A percentile compares a stretch with the other conserved stretches of the same genome.
Conservation (phyloP, 352 stramenopile genomes). For the Globisporangium spiculum region DNA sequence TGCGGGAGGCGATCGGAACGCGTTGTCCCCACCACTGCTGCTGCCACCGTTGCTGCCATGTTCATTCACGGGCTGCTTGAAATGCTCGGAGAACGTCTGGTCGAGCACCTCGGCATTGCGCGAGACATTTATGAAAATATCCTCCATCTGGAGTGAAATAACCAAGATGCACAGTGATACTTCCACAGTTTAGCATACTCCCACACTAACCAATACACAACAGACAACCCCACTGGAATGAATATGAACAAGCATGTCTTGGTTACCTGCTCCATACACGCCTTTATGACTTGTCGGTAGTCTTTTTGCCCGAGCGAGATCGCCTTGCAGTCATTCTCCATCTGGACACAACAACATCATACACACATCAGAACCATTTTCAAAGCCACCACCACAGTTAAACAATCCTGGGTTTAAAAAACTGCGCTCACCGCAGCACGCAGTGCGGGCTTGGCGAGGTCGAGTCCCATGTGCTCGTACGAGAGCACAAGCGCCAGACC, state of each 20-base stretch:
- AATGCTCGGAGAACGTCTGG: conserved; percentile 91
- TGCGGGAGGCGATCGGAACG: neutral
- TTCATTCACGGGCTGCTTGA: conserved; percentile 45
- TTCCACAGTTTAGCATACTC: neutral
- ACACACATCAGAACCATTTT: neutral
- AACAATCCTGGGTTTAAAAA: neutral
- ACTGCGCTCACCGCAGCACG: conserved; percentile 60
- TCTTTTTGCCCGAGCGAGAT: conserved; percentile 82
- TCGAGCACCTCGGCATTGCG: conserved; percentile 86
- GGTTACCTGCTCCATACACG: conserved; percentile 87
- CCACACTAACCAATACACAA: neutral
- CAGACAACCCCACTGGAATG: neutral
- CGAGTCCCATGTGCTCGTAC: conserved; percentile 94
- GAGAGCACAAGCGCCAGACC: conserved; percentile 88
- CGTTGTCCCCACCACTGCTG: conserved; percentile 7
- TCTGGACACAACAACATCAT: conserved; percentile 33
- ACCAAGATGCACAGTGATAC: neutral
- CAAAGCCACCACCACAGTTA: neutral
- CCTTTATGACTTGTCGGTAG: conserved; percentile 64
- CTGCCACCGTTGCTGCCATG: conserved; percentile 26
- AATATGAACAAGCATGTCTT: conserved; percentile 8
- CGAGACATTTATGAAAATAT: conserved; percentile 67
- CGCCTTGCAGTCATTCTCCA: conserved; percentile 92
- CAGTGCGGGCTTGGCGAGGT: conserved; percentile 95
- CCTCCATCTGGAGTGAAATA: conserved; percentile 52